A percentile compares a stretch with the other conserved stretches of the same genome.
Evolutionary conservation across 306 rosid species (phyloP).

Genomic region (Corylus americana): DNA sequence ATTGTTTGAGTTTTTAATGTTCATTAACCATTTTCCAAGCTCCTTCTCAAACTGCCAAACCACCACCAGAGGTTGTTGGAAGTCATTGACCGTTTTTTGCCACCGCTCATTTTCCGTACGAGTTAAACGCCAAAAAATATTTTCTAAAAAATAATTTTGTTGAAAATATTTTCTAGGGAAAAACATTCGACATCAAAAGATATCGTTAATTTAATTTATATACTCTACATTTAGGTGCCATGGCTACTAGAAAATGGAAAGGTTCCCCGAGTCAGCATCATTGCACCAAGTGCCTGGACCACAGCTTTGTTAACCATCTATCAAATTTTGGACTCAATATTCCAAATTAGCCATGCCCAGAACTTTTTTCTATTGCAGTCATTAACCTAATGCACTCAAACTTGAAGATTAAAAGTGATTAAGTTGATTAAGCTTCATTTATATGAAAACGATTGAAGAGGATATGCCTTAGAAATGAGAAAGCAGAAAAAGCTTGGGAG

Average conservation of each 20-base stretch:
- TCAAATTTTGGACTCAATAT: neutral
- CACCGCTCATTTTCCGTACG: too few species aligned
- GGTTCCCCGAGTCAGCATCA: neutral
- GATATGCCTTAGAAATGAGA: slow-evolving; percentile 8
- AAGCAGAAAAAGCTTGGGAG: neutral
- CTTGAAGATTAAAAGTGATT: neutral
- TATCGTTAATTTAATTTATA: too few species aligned
- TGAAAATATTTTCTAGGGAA: too few species aligned
- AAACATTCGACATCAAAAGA: too few species aligned
- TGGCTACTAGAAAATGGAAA: neutral
- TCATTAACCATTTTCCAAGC: too few species aligned
- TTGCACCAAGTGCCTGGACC: neutral
- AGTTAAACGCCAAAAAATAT: too few species aligned
- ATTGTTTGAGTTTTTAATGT: too few species aligned
- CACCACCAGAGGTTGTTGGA: too few species aligned
- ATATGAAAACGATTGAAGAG: slow-evolving; percentile 16
- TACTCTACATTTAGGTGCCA: neutral
- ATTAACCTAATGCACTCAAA: neutral
- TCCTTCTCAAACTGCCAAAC: too few species aligned
- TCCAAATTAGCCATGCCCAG: neutral
- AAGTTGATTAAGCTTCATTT: neutral
- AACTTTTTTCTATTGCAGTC: neutral
- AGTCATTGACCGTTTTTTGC: too few species aligned
- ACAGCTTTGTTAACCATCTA: neutral
- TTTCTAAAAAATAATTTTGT: too few species aligned